Percentiles rank a stretch among this genome's conserved stretches.
Conservation (phyloP, 1,284 basidiomycete species). For the Leucoagaricus sp. region DNA sequence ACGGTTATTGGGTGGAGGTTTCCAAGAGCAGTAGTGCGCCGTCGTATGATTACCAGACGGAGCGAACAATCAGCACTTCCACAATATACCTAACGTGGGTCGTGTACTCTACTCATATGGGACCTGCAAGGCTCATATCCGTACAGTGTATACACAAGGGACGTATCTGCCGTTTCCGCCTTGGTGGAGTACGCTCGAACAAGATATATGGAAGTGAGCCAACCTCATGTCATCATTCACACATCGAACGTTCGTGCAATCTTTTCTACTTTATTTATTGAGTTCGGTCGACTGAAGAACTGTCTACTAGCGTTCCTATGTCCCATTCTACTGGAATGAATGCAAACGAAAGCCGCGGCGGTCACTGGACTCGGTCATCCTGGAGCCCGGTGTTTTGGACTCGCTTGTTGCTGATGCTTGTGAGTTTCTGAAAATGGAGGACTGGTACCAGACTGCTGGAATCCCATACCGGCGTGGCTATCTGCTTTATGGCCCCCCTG, state of each 20-base stretch:
- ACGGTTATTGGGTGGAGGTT: conserved; percentile 51
- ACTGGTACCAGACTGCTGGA: conserved; percentile 54
- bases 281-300: not conserved
- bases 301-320: conserved; percentile 32
- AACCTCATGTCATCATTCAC: conserved; percentile 48
- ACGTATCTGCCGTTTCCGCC: conserved; percentile 43
- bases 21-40: conserved; percentile 23
- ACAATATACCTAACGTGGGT: conserved; percentile 35
- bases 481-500: conserved; percentile 54
- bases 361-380: conserved; percentile 51
- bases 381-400: conserved; percentile 49
- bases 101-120: not conserved
- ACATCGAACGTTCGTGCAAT: conserved; percentile 36
- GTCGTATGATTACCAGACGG: conserved; percentile 18
- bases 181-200: conserved; percentile 47
- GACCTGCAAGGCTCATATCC: not conserved
- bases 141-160: conserved; percentile 46
- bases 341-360: conserved; percentile 49
- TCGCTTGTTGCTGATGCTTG: conserved; percentile 47
- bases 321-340: conserved; percentile 42
- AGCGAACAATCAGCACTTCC: conserved; percentile 18
- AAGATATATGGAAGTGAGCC: conserved; percentile 44
- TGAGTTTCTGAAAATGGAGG: conserved; percentile 51
- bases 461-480: conserved; percentile 61
- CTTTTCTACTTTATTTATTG: no score